These are phyloP conservation scores for Trichopus zeylanicus DNA, from an alignment of 116 monocot genomes.

Conservation along the genomic window DNA sequence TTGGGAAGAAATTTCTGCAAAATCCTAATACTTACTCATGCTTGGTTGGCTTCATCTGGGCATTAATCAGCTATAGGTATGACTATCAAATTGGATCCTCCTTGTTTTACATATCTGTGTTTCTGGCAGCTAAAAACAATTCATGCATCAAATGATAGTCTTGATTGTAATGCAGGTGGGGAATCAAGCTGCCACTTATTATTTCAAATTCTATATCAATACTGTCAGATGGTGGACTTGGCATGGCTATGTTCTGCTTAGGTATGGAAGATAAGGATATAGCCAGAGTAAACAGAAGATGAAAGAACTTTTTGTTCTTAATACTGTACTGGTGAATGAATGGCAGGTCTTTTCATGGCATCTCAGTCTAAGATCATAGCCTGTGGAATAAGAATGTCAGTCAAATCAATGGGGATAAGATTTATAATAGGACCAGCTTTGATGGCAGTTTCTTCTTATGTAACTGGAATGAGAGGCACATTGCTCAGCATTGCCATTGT, in stretches of 20 bases:
- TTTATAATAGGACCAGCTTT: slow-evolving; percentile 50
- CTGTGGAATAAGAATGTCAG: slow-evolving; percentile 32
- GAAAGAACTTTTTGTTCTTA: background rate
- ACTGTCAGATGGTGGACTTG: slow-evolving; percentile 72
- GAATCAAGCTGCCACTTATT: slow-evolving; percentile 41
- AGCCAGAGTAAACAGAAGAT: slow-evolving; percentile 1
- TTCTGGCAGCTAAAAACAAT: background rate
- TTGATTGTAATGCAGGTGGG: slow-evolving; percentile 44
- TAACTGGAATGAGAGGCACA: slow-evolving; percentile 31
- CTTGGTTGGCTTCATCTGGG: slow-evolving; percentile 54
- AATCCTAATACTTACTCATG: slow-evolving; percentile 69
- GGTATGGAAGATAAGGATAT: slow-evolving; percentile 20
- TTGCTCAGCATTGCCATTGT: slow-evolving; percentile 36
- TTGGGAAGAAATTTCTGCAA: slow-evolving; percentile 46
- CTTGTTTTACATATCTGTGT: background rate
- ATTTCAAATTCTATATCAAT: slow-evolving; percentile 51
- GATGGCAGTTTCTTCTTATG: slow-evolving; percentile 43
- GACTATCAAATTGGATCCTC: background rate
- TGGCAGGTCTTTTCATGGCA: slow-evolving; percentile 59
- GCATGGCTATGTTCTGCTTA: slow-evolving; percentile 88
- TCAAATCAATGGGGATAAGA: slow-evolving; percentile 35
- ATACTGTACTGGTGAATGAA: background rate
- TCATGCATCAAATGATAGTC: background rate
- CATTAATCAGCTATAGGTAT: slow-evolving; percentile 70
- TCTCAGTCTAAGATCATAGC: slow-evolving; percentile 47